Evolutionary conservation across 495 filamentous ascomycete species (phyloP).

Genomic region (Aspergillus olivimuriae): DNA sequence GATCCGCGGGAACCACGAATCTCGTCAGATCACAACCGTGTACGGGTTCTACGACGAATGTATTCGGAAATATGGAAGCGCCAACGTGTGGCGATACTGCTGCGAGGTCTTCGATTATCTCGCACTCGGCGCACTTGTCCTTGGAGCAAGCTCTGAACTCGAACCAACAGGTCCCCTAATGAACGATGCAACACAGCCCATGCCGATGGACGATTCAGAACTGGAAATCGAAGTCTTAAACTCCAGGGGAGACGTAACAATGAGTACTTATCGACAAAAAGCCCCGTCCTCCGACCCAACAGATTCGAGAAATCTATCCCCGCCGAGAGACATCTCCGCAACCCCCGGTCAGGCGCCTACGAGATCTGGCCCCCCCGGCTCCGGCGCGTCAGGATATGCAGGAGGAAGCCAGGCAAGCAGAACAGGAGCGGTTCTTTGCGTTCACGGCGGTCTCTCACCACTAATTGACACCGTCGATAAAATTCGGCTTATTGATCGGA

Average conservation of each 20-base stretch:
- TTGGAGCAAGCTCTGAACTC: slow-evolving; percentile 76
- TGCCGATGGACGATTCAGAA: slow-evolving; percentile 54
- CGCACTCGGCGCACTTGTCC: slow-evolving; percentile 87
- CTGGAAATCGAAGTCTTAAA: slow-evolving; percentile 90
- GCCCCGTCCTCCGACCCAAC: slow-evolving; percentile 27
- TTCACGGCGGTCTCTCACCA: slow-evolving; percentile 89
- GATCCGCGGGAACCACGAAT: slow-evolving; percentile 96
- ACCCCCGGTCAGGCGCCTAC: slow-evolving; percentile 26
- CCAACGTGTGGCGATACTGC: slow-evolving; percentile 98
- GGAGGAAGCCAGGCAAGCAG: slow-evolving; percentile 53
- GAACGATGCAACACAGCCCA: slow-evolving; percentile 41
- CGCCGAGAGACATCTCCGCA: slow-evolving; percentile 41
- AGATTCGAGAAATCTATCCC: slow-evolving; percentile 36
- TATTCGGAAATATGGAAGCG: slow-evolving; percentile 91
- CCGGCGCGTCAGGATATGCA: slow-evolving; percentile 63
- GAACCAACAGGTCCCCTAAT: slow-evolving; percentile 38
- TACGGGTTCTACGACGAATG: slow-evolving; percentile 99
- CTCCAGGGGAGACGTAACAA: slow-evolving; percentile 68
- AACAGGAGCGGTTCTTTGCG: slow-evolving; percentile 84
- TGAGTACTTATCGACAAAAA: slow-evolving; percentile 55
- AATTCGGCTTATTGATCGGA: slow-evolving; percentile 89
- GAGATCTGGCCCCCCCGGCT: slow-evolving; percentile 68
- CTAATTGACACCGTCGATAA: slow-evolving; percentile 93
- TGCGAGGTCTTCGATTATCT: slow-evolving; percentile 99
- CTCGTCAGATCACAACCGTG: slow-evolving; percentile 93